These are phyloP conservation scores for Coemansia reversa DNA, from an alignment of 192 early-diverging fungal genomes.

Conservation along the genomic window DNA sequence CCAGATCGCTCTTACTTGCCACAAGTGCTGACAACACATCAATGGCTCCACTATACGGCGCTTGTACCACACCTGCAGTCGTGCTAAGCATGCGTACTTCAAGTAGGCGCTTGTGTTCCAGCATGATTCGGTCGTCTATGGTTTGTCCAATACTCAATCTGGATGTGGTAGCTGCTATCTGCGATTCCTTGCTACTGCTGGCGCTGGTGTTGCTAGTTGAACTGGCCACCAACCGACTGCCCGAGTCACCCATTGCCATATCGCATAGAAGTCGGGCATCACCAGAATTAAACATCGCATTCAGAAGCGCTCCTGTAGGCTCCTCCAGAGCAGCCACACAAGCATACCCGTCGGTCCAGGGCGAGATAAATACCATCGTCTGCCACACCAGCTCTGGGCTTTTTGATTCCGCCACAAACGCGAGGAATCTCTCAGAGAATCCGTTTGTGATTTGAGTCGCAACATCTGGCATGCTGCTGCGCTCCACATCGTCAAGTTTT, in stretches of 20 bases:
- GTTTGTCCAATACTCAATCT: too few relatives aligned
- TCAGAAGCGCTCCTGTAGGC: slow-evolving; percentile 11
- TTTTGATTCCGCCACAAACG: slow-evolving; percentile 25
- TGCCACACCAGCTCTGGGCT: slow-evolving; percentile 27
- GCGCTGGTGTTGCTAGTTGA: not conserved
- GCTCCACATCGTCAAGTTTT: not conserved
- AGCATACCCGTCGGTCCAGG: slow-evolving; percentile 30
- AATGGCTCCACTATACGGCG: slow-evolving; percentile 13
- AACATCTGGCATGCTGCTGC: slow-evolving; percentile 4
- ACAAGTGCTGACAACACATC: slow-evolving; percentile 17
- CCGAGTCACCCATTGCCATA: slow-evolving; percentile 16
- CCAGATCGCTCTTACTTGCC: not conserved
- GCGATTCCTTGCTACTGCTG: too few relatives aligned
- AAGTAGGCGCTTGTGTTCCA: slow-evolving; percentile 4
- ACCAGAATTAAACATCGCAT: slow-evolving; percentile 15
- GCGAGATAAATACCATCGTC: slow-evolving; percentile 34
- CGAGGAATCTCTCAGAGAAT: slow-evolving; percentile 29
- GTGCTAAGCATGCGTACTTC: slow-evolving; percentile 27
- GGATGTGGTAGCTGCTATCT: too few relatives aligned
- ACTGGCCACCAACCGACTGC: not conserved
- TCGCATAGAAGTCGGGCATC: slow-evolving; percentile 18
- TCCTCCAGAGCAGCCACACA: slow-evolving; percentile 24
- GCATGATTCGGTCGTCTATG: too few relatives aligned
- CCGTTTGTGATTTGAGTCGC: not conserved
- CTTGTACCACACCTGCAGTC: not conserved